Evolutionary conservation across 768 basidiomycete genomes (phyloP).

Genomic region (Lentinula raphanica): DNA sequence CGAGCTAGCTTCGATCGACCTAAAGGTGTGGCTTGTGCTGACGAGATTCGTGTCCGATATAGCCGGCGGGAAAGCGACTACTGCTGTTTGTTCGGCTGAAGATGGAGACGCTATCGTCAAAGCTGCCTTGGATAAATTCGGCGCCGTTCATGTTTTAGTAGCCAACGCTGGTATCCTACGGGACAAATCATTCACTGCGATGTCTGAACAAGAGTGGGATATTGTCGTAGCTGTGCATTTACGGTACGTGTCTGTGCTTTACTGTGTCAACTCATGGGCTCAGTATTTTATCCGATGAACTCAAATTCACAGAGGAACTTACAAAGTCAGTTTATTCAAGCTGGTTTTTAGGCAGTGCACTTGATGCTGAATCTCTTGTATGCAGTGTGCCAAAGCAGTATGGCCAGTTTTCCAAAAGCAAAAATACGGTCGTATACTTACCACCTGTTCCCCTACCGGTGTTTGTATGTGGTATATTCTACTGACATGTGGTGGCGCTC

Average conservation of each 20-base stretch:
- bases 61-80: constrained; percentile 87
- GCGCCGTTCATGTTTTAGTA: constrained; percentile 79
- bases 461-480: constrained; percentile 57
- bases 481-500: not conserved
- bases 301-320: constrained; percentile 68
- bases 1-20: not conserved
- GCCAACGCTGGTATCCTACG: constrained; percentile 93
- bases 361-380: not conserved
- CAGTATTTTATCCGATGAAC: not conserved
- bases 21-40: not conserved
- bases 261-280: not conserved
- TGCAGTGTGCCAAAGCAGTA: constrained; percentile 90
- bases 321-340: constrained; percentile 54
- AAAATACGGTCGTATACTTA: constrained; percentile 92
- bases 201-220: constrained; percentile 95
- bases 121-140: constrained; percentile 80
- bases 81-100: constrained; percentile 84
- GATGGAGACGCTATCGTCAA: constrained; percentile 90
- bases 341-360: too few relatives aligned
- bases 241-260: constrained; percentile 30
- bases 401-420: constrained; percentile 98
- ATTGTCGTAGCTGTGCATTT: constrained; percentile 85
- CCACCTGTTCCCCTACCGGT: constrained; percentile 89
- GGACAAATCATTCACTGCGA: constrained; percentile 86
- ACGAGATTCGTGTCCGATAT: constrained; percentile 1